Base-by-base conservation (phyloP, 225 moss, liverwort and hornwort species). In the Marchantia paleacea region DNA sequence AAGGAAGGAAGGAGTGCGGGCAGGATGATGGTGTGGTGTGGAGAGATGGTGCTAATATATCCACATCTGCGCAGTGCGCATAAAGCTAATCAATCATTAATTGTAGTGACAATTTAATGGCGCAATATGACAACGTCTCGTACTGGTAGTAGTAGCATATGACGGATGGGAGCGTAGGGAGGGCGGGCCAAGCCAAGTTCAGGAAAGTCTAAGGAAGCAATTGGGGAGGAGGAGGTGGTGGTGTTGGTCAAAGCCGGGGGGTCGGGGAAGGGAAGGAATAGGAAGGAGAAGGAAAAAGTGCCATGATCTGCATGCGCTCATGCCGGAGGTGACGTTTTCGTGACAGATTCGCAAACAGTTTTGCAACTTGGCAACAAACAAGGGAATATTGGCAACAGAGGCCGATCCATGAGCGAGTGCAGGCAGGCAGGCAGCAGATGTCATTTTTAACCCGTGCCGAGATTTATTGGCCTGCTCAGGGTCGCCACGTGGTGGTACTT, bases 301-400 rank as follows among this genome's bases (percentile, higher is more conserved):
- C 26, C 66, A 67, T 67, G 66, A 67, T 67, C 66, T 67, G 66
- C 66, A 67, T 67, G 66, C 66, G 66, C 26, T 67, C 25, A 67
- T 67, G 8, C 66, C 66, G 66, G 19, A 25, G 66, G 66, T 67
- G 66, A 67, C 66, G 66, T 26, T 67, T 26, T 26, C 66, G 66
- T 67, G 66, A 26, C 66, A 67, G 66, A 67, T 67, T 67, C 66
- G 25, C 26, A 7, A 28, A 57, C 66, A 67, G 66, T 19, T 67
- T 18, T 11, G 66, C 66, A 67, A 26, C 66, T 67, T 67, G 66
- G 66, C 26, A 67, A 28, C 66, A 28, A 67, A 67, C 66, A 67
- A 28, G 66, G 66, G 66, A 67, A 67, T 67, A 67, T 28, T 67
- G 25, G 66, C 25, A 67, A 67, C 66, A 67, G 26, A 67, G 66